Percentiles rank a stretch among this genome's conserved stretches.
phyloP scores from a whole-genome alignment of 2,329 filamentous ascomycete genomes.

The Penicillium sp. region DNA sequence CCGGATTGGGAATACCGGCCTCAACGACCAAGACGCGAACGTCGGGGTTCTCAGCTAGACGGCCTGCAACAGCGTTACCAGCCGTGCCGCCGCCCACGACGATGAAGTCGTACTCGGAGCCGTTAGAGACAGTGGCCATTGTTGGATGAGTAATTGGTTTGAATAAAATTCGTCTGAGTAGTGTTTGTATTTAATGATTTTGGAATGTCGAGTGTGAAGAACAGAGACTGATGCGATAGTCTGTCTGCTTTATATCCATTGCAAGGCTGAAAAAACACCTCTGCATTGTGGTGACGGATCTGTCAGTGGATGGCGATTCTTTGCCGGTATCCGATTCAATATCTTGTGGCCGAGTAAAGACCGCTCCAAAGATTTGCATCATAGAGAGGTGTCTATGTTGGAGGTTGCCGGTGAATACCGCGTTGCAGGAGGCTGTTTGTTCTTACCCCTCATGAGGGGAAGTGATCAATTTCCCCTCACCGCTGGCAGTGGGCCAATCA shows the following conservation, averaged over 20 bases:
- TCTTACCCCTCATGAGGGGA: constrained; percentile 1
- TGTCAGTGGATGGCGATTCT: too few relatives aligned
- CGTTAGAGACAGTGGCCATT: constrained; percentile 5
- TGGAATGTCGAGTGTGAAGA: not conserved
- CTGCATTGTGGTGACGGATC: not conserved
- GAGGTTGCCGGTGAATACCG: not conserved
- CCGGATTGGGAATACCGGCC: constrained; percentile 44
- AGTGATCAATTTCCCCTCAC: not conserved
- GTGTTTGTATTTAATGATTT: not conserved
- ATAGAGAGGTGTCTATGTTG: not conserved
- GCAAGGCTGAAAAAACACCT: not conserved
- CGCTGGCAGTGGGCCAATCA: not conserved
- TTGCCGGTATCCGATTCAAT: not conserved
- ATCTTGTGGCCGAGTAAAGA: not conserved
- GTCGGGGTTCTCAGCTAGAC: constrained; percentile 18
- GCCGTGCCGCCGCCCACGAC: constrained; percentile 34
- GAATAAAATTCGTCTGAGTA: not conserved
- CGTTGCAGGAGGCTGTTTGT: not conserved
- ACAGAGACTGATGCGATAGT: not conserved
- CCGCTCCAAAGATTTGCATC: not conserved
- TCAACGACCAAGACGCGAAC: constrained; percentile 16
- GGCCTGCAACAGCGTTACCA: constrained; percentile 19
- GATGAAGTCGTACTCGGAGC: constrained; percentile 10
- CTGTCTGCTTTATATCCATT: not conserved
- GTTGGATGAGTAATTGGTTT: not conserved